Base-by-base conservation (phyloP, 768 basidiomycete genomes). In the Hypholoma fasciculare region DNA sequence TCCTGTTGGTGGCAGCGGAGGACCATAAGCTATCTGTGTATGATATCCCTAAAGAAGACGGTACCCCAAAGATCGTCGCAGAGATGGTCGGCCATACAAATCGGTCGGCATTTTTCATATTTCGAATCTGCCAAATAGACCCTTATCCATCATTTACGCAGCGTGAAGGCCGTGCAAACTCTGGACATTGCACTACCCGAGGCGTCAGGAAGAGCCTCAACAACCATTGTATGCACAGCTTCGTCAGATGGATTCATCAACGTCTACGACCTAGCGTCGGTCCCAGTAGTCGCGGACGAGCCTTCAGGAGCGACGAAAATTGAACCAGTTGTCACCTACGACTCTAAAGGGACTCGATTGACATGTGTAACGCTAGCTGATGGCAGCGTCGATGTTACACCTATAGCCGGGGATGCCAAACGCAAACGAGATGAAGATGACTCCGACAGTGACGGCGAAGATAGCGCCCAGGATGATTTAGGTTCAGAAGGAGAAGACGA, bases 191-290 rank as follows among this genome's bases (percentile, higher is more conserved):
- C 83, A 2, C 79, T 87, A 20, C 88, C 86, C 4, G 60, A 69
- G 12, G 59, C 70, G 4, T 64, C 70, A 17, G 62, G 52, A 16
- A 67, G 70, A 34, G 63, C 61, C 44, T 77, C 78, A 7, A 90
- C 87, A 9, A 90, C 85, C 0, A 74, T 91, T 20, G 81, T 85
- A 3, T 83, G 86, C 61, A 90, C 94, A 2, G 86, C 85, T 14
- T 98, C 95, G 0, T 97, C 96, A 0, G 97, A 98, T 58, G 97
- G 97, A 7, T 84, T 85, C 58, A 82, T 95, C 56, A 83, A 86
- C 61, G 67, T 95, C 17, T 94, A 88, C 70, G 88, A 95, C 69
- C 73, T 94, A 56, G 78, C 81, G 1, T 65, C 71, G 6, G 65
- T 90, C 3, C 79, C 85, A 20, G 60, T 52, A 38, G 42, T 61